A percentile compares a stretch with the other conserved stretches of the same genome.
Conservation (phyloP, 2,329 filamentous ascomycete genomes). For the Calonectria multiphialidica region DNA sequence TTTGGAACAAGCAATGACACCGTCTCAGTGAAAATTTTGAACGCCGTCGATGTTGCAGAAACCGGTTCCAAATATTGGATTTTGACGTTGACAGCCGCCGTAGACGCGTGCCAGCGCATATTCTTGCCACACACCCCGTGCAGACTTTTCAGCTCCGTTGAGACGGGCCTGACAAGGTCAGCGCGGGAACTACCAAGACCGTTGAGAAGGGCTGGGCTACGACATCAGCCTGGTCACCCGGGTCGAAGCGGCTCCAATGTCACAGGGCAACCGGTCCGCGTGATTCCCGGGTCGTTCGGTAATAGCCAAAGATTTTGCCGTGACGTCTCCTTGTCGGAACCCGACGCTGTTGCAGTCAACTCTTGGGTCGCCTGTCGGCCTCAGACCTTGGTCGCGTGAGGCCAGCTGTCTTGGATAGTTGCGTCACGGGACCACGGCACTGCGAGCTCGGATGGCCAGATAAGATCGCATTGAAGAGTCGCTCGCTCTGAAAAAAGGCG, state of each 20-base stretch:
- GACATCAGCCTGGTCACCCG: conserved; percentile 19
- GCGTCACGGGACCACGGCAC: conserved; percentile 7
- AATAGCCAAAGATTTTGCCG: conserved; percentile 9
- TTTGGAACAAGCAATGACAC: conserved; percentile 32
- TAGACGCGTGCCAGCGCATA: conserved; percentile 43
- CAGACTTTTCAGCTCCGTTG: conserved; percentile 41
- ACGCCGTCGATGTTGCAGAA: conserved; percentile 33
- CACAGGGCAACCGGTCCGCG: conserved; percentile 16
- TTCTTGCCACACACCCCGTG: conserved; percentile 38
- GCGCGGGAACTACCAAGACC: conserved; percentile 11
- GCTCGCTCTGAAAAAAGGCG: background rate
- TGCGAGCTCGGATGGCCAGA: conserved; percentile 3
- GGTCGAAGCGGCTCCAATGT: background rate
- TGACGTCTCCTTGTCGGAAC: conserved; percentile 18
- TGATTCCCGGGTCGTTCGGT: conserved; percentile 16
- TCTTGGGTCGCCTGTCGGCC: background rate
- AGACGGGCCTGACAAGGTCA: conserved; percentile 9
- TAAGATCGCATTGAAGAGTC: background rate
- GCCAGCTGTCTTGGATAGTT: conserved; percentile 5
- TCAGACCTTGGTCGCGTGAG: conserved; percentile 13
- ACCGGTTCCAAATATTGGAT: conserved; percentile 34
- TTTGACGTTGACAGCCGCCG: conserved; percentile 29
- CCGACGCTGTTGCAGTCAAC: conserved; percentile 5
- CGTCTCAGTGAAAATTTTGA: conserved; percentile 27
- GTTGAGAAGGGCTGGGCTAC: conserved; percentile 20